Evolutionary conservation across 176 grass and related monocot genomes (phyloP), one percentile per base, ranked within the genome.

Genomic region (Musa troglodytarum): DNA sequence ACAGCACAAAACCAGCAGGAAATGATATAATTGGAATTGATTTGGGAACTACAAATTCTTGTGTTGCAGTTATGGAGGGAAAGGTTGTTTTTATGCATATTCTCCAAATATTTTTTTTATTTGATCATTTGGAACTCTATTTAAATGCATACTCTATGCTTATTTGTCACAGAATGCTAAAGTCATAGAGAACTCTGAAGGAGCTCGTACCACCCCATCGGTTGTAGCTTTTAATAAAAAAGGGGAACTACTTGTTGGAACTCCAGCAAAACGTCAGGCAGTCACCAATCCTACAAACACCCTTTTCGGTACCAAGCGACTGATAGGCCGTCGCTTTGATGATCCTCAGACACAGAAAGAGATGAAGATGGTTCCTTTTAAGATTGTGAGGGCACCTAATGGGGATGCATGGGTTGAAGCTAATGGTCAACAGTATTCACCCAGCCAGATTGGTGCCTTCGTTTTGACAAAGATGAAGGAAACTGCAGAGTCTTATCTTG

Each of bases 201-300:
- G 65, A 54, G 76, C 51, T 10, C 49, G 64, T 4, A 78, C 76
- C 29, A 69, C 76, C 16, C 75, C 75, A 14, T 69, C 64, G 13
- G 65, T 78, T 21, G 63, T 78, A 49, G 64, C 76, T n/a, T 69
- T 78, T 49, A 78, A 68, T 9, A 52, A 54, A 20, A 78, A 78
- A 21, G 76, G 64, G 2, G 62, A 78, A 21, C 50, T 78, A 12
- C 51, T 78, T 55, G 64, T 78, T 69, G 76, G 64, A 53, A 68
- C 74, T 29, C 76, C 64, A 55, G 76, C 76, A 19, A 78, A 69
- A 29, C 52, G 76, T 34, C 76, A 78, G 25, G 76, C 76, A n/a
- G 76, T 68, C 7, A 78, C 64, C 51, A 78, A 78, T 68, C 76
- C 76, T n/a, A 78, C 76, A 64, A 78, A 78, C 28, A 78, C 76